phyloP scores from a whole-genome alignment of 2,329 filamentous ascomycete genomes.

The Alternaria novae-zelandiae region DNA sequence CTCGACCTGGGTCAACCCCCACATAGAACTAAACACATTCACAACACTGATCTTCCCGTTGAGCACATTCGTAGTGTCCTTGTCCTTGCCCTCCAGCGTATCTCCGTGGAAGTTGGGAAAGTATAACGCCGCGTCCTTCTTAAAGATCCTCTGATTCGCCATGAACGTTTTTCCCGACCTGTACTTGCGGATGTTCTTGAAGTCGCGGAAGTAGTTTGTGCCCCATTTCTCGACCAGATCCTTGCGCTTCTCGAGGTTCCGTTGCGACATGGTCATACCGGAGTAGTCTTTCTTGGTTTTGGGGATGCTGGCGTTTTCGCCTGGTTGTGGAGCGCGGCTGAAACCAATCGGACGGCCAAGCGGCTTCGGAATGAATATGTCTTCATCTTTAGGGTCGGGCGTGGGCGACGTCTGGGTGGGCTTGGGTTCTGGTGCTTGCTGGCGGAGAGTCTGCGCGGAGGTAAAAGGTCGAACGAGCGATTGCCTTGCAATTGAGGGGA shows the following conservation, averaged over 20 bases:
- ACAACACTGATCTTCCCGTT: slow-evolving; percentile 78
- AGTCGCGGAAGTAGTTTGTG: slow-evolving; percentile 95
- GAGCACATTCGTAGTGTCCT: slow-evolving; percentile 77
- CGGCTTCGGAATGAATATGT: slow-evolving; percentile 57
- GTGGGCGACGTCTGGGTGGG: slow-evolving; percentile 8
- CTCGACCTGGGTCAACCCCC: slow-evolving; percentile 81
- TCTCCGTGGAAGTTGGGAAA: slow-evolving; percentile 90
- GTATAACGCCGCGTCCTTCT: slow-evolving; percentile 79
- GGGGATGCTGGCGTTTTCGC: slow-evolving; percentile 84
- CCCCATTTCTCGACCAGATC: slow-evolving; percentile 78
- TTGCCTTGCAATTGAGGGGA: slow-evolving; percentile 17
- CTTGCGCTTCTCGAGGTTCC: slow-evolving; percentile 75
- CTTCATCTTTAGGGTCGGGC: slow-evolving; percentile 30
- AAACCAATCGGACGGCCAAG: slow-evolving; percentile 82
- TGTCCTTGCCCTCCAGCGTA: slow-evolving; percentile 64
- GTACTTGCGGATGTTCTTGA: slow-evolving; percentile 78
- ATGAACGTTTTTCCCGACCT: slow-evolving; percentile 89
- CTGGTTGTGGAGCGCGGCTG: slow-evolving; percentile 71
- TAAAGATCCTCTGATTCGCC: slow-evolving; percentile 83
- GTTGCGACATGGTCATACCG: slow-evolving; percentile 40
- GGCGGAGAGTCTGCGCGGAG: slow-evolving; percentile 28
- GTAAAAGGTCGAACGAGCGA: slow-evolving; percentile 31
- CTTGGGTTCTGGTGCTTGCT: slow-evolving; percentile 17
- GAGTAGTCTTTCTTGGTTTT: slow-evolving; percentile 42
- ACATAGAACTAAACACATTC: slow-evolving; percentile 79